A percentile compares a stretch with the other conserved stretches of the same genome.
phyloP scores from a whole-genome alignment of 371 early-diverging fungal genomes.

The Mucor racemosus region DNA sequence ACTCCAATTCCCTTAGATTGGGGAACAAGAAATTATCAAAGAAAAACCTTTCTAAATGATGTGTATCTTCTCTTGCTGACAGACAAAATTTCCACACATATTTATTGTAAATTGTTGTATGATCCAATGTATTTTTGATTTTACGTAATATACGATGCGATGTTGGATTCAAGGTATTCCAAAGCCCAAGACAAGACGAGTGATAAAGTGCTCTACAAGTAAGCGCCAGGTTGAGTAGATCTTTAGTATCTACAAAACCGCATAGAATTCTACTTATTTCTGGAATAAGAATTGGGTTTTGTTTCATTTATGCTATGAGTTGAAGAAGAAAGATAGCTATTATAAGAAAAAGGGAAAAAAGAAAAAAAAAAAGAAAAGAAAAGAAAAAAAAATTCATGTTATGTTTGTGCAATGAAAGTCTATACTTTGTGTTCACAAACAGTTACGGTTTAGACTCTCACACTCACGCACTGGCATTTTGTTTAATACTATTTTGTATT shows the following conservation, averaged over 20 bases:
- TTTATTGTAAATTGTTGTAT: slow-evolving; percentile 29
- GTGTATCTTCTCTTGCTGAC: slow-evolving; percentile 31
- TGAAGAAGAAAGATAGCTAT: background rate
- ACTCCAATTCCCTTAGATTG: slow-evolving; percentile 38
- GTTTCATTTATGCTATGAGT: slow-evolving; percentile 10
- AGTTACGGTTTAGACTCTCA: too few species aligned
- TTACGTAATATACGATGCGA: slow-evolving; percentile 42
- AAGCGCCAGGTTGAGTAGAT: slow-evolving; percentile 40
- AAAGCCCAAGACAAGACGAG: slow-evolving; percentile 38
- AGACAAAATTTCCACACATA: slow-evolving; percentile 39
- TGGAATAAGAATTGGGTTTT: slow-evolving; percentile 43
- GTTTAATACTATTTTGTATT: too few species aligned
- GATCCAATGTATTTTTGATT: slow-evolving; percentile 46
- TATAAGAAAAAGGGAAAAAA: background rate
- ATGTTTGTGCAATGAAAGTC: background rate
- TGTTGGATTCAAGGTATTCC: slow-evolving; percentile 42
- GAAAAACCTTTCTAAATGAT: slow-evolving; percentile 33
- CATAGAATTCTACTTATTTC: slow-evolving; percentile 48
- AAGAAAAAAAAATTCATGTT: background rate
- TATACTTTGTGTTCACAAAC: background rate
- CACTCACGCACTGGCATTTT: too few species aligned
- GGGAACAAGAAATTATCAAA: slow-evolving; percentile 44
- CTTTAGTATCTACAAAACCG: slow-evolving; percentile 35
- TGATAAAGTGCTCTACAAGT: slow-evolving; percentile 38
- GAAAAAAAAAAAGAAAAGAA: background rate